Conservation (phyloP, 1,284 basidiomycete genomes). For the Termitomyces sp. region DNA sequence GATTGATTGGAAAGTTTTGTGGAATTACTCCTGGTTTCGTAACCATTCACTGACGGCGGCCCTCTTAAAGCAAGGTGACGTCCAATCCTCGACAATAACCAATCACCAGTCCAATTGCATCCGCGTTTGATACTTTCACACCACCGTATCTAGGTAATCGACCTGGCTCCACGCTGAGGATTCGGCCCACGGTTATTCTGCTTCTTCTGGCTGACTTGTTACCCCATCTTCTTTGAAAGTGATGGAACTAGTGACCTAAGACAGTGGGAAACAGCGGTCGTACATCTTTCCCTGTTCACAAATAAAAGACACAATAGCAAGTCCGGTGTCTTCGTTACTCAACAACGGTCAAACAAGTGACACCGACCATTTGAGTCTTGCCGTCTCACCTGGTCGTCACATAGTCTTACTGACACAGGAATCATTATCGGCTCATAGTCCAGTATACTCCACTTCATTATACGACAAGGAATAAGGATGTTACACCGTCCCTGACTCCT, state of each 20-base stretch:
- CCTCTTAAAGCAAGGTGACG: too few species aligned
- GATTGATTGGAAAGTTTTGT: too few species aligned
- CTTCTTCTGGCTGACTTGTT: not conserved
- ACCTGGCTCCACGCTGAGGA: not conserved
- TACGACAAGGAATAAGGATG: not conserved
- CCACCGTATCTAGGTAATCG: not conserved
- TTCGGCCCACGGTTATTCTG: not conserved
- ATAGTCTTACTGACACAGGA: too few species aligned
- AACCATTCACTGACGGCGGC: too few species aligned
- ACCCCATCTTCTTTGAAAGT: not conserved
- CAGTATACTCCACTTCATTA: not conserved
- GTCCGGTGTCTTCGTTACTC: not conserved
- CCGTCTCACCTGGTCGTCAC: not conserved
- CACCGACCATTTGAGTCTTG: not conserved
- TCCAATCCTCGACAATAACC: too few species aligned
- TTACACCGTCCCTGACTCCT: not conserved
- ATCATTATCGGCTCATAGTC: not conserved
- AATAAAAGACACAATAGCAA: too few species aligned
- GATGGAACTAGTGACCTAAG: not conserved
- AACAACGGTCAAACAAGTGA: not conserved
- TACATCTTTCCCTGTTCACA: too few species aligned
- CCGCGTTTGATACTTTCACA: not conserved
- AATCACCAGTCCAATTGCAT: not conserved
- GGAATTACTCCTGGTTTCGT: too few species aligned
- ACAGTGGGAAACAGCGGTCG: not conserved